These are phyloP conservation scores for Fusarium caatingaense DNA, from an alignment of 2,329 filamentous ascomycete genomes.

Conservation along the genomic window DNA sequence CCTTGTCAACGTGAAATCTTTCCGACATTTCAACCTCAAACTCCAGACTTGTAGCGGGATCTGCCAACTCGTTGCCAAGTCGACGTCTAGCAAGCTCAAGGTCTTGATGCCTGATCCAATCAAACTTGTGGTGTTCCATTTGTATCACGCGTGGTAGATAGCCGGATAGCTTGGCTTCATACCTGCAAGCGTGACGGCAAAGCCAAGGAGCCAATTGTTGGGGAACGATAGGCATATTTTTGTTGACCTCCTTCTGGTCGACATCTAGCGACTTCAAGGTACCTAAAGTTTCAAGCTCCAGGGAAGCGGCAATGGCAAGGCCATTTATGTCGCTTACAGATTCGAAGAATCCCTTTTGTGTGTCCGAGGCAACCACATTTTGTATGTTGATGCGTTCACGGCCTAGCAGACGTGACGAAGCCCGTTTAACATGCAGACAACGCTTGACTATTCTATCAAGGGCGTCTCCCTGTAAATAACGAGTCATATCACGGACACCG, in stretches of 20 bases:
- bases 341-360: slow-evolving; percentile 32
- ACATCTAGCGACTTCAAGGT: slow-evolving; percentile 32
- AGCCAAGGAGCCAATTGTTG: slow-evolving; percentile 38
- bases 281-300: slow-evolving; percentile 35
- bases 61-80: slow-evolving; percentile 28
- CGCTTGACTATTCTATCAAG: slow-evolving; percentile 31
- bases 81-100: slow-evolving; percentile 38
- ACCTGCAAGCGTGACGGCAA: slow-evolving; percentile 43
- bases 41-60: background rate
- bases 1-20: background rate
- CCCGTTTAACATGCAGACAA: slow-evolving; percentile 25
- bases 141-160: slow-evolving; percentile 44
- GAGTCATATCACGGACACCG: slow-evolving; percentile 37
- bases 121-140: slow-evolving; percentile 43
- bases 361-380: slow-evolving; percentile 30
- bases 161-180: slow-evolving; percentile 39
- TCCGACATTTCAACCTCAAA: slow-evolving; percentile 17
- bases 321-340: slow-evolving; percentile 48
- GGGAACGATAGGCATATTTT: background rate
- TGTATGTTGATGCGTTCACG: slow-evolving; percentile 32
- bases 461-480: slow-evolving; percentile 42
- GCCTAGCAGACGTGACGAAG: slow-evolving; percentile 11
- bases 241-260: background rate
- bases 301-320: slow-evolving; percentile 43
- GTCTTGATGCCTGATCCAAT: slow-evolving; percentile 43